Conservation (phyloP, 2,329 filamentous ascomycete species). For the Remersonia thermophila region DNA sequence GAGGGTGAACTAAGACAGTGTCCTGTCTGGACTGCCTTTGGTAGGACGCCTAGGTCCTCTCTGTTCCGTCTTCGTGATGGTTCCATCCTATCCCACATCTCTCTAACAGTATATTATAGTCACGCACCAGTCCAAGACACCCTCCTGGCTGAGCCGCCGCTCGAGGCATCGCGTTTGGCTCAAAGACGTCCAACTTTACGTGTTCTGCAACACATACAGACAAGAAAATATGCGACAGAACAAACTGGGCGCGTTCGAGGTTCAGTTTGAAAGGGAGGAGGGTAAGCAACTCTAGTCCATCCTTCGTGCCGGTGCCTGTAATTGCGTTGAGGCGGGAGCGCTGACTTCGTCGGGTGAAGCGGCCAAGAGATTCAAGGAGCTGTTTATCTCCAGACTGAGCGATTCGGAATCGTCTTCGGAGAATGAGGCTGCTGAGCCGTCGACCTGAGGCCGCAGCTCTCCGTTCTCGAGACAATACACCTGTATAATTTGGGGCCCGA, state of each 20-base stretch:
- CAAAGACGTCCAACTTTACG: conserved; percentile 42
- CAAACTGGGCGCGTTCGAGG: conserved; percentile 36
- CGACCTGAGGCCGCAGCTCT: no score
- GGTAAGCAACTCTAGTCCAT: conserved; percentile 15
- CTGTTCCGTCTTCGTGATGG: no score
- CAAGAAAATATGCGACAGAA: conserved; percentile 40
- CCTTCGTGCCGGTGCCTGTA: no score
- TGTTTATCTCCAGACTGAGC: conserved; percentile 7
- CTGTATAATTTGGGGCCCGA: no score
- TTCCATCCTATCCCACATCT: not conserved
- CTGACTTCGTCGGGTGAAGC: conserved; percentile 2
- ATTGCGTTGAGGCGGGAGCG: not conserved
- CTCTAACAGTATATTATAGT: conserved; percentile 25
- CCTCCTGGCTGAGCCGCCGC: conserved; percentile 39
- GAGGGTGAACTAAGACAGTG: conserved; percentile 41
- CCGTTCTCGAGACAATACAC: no score
- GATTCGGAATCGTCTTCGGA: conserved; percentile 11
- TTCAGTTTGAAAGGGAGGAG: conserved; percentile 34
- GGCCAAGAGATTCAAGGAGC: conserved; percentile 15
- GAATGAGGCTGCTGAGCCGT: conserved; percentile 5
- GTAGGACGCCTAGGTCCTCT: conserved; percentile 25
- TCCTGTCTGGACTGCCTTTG: conserved; percentile 53
- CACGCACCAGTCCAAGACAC: conserved; percentile 36
- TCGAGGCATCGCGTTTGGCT: conserved; percentile 37
- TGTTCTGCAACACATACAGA: conserved; percentile 45